Evolutionary conservation across 73 alveolate genomes (phyloP).

Genomic region (Tetrahymena borealis): DNA sequence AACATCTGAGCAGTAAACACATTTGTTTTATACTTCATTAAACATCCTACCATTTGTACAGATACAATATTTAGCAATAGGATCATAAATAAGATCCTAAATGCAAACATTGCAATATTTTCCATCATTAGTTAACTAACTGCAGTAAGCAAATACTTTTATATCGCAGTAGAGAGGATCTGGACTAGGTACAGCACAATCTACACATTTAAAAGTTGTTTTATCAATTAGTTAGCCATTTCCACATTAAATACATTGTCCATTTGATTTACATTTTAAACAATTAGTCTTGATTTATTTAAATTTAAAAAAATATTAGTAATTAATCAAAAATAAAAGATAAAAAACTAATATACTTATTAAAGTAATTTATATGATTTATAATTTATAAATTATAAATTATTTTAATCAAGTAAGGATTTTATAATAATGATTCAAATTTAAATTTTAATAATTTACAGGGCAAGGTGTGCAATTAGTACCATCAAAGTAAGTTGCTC

Average conservation of each 20-base stretch:
- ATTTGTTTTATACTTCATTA: background rate
- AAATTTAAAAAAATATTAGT: background rate
- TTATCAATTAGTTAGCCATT: background rate
- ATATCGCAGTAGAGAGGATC: background rate
- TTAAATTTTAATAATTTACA: background rate
- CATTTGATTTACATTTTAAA: background rate
- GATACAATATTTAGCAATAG: background rate
- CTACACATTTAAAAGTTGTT: background rate
- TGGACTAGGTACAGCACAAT: background rate
- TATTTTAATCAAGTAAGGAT: too few species aligned
- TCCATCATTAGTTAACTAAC: background rate
- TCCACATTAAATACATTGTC: background rate
- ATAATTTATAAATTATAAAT: too few species aligned
- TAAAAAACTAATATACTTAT: too few species aligned
- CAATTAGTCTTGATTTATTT: too few species aligned
- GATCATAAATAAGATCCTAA: background rate
- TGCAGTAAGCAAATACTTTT: background rate
- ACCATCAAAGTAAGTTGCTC: background rate
- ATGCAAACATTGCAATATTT: background rate
- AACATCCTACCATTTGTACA: background rate
- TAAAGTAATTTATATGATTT: too few species aligned
- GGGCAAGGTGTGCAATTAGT: background rate
- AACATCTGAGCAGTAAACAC: background rate
- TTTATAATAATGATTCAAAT: too few species aligned
- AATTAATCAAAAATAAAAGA: background rate